Base-by-base conservation (phyloP, 2,329 filamentous ascomycete species). In the Anisogramma anomala region DNA sequence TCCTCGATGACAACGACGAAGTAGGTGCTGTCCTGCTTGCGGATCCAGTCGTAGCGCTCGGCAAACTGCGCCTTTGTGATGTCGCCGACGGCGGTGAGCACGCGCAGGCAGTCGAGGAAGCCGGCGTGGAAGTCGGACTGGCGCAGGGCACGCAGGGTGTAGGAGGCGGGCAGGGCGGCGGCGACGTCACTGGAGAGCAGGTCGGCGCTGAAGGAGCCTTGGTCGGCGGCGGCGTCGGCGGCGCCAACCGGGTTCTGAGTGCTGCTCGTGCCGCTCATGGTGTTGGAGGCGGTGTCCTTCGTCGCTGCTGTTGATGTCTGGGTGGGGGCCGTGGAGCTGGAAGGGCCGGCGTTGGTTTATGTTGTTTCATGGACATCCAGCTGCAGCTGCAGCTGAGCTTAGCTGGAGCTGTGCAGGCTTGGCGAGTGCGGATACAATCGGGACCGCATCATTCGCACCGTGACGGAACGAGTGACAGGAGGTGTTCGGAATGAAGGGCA, bases 21-120 rank as follows among this genome's bases (percentile, higher is more conserved):
- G 68, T 96, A 95, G 46, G 79, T 75, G 49, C 78, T 82, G 47
- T 78, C 78, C 53, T 82, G 78, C 37, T 69, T 67, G 33, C 71
- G 67, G 68, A 95, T 88, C 74, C 82, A 88, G 50, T 87, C 77
- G 63, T 84, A 96, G 45, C 86, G 79, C 57, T 82, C 70, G 52
- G 78, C 72, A 69, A 89, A 96, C 46, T 77, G 71, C 45, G 77
- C 73, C 58, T 83, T 73, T 35, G 70, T 73, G 51, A 95, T 81
- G 47, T 95, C 86, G 49, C 91, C 91, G 18, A 96, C 89, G 6
- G 84, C 91, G 2, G 91, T 96, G 54, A 98, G 70, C 27, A 95
- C 87, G 33, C 86, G 78, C 49, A 98, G 69, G 46, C 91, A 89
- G 57, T 94, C 86, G 52, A 98, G 79, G 62, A 94, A 95, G 48